These are phyloP conservation scores for Tarenaya hassleriana DNA, from an alignment of 345 rosid species.

Conservation along the genomic window DNA sequence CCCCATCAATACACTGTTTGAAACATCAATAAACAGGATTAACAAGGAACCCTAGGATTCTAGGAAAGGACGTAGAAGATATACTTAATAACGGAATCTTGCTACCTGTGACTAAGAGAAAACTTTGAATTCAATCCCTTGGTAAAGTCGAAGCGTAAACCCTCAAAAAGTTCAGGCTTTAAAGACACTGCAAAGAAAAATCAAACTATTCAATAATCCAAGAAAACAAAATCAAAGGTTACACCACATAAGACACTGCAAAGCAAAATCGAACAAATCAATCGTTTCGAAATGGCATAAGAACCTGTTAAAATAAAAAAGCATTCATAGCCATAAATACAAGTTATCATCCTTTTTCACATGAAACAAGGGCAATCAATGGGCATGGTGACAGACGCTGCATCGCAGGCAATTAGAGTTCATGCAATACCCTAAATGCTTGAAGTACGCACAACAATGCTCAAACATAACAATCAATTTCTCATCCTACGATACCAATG, in stretches of 20 bases:
- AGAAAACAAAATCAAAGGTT: neutral
- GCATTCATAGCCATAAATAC: too few species aligned
- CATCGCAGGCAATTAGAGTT: too few species aligned
- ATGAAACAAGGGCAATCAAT: too few species aligned
- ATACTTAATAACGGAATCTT: neutral
- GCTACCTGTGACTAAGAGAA: conserved; percentile 82
- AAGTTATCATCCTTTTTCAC: too few species aligned
- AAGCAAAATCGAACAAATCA: too few species aligned
- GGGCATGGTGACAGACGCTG: too few species aligned
- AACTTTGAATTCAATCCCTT: conserved; percentile 82
- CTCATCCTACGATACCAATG: conserved; percentile 5
- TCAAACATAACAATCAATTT: conserved; percentile 8
- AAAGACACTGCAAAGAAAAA: conserved; percentile 67
- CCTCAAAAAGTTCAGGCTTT: conserved; percentile 90
- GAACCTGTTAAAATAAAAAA: too few species aligned
- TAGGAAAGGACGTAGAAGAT: neutral
- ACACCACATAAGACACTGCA: neutral
- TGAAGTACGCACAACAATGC: too few species aligned
- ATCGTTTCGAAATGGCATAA: too few species aligned
- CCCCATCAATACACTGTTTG: conserved; percentile 81
- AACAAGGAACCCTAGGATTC: conserved; percentile 11
- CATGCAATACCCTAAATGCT: too few species aligned
- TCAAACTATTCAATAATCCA: conserved; percentile 8
- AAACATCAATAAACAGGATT: conserved; percentile 8
- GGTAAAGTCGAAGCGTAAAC: conserved; percentile 89